A percentile compares a stretch with the other conserved stretches of the same genome.
Evolutionary conservation across 257 asterid genomes (phyloP).

Genomic region (Nicotiana paniculata): DNA sequence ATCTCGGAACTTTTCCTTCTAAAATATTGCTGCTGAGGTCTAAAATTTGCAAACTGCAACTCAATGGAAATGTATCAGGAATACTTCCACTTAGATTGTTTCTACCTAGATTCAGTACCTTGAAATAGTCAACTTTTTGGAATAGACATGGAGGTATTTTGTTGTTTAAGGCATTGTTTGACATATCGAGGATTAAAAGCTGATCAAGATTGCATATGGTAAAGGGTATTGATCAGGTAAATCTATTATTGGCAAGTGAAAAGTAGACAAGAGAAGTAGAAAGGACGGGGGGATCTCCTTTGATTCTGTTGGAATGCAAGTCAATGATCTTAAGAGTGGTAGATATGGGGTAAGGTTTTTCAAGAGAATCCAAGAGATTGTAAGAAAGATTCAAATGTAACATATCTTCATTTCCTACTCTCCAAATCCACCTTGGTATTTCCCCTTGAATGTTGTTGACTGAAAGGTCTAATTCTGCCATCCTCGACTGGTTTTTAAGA

Average conservation of each 20-base stretch:
- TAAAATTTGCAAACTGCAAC: not conserved
- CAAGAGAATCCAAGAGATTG: slow-evolving; percentile 21
- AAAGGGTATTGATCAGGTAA: slow-evolving; percentile 1
- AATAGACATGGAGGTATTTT: not conserved
- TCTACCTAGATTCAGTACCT: not conserved
- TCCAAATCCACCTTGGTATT: slow-evolving; percentile 39
- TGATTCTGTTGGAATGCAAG: slow-evolving; percentile 27
- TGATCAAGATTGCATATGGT: not conserved
- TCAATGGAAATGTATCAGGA: not conserved
- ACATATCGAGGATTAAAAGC: slow-evolving; percentile 5
- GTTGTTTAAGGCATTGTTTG: not conserved
- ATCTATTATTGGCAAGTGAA: not conserved
- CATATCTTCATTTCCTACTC: not conserved
- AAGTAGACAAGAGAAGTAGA: slow-evolving; percentile 10
- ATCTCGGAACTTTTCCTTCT: not conserved
- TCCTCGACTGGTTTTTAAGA: slow-evolving; percentile 1
- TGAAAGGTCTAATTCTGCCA: slow-evolving; percentile 29
- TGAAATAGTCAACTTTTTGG: not conserved
- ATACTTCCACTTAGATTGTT: not conserved
- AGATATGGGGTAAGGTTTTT: slow-evolving; percentile 13
- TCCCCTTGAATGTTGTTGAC: slow-evolving; percentile 25
- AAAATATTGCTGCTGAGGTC: not conserved
- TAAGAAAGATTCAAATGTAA: slow-evolving; percentile 23
- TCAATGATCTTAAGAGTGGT: not conserved
- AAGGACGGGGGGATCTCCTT: slow-evolving; percentile 20